Conservation (phyloP, 163 green algal genomes). For the Scenedesmus sp. region DNA sequence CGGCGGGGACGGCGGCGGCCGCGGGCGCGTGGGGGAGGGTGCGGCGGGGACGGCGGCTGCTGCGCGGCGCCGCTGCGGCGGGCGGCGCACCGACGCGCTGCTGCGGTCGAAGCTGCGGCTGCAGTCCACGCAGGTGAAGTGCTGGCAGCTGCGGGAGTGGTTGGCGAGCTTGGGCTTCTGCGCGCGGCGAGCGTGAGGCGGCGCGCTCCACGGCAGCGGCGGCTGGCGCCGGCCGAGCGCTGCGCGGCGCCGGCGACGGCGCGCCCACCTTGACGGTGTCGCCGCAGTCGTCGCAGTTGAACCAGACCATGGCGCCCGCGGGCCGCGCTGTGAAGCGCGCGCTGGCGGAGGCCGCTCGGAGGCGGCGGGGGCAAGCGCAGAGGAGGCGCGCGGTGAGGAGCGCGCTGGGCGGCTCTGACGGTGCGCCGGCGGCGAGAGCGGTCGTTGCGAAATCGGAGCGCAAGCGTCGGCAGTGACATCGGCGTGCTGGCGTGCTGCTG, state of each 20-base stretch:
- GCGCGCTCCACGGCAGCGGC: not conserved
- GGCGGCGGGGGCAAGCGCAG: not conserved
- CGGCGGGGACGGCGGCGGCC: not conserved
- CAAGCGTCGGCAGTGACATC: too few species aligned
- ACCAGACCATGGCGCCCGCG: constrained; percentile 84
- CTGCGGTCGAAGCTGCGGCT: constrained; percentile 76
- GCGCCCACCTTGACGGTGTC: constrained; percentile 93
- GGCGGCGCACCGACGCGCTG: not conserved
- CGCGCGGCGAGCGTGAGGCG: too few species aligned
- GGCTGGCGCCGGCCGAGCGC: not conserved
- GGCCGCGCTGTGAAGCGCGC: too few species aligned
- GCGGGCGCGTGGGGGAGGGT: too few species aligned
- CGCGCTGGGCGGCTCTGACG: too few species aligned
- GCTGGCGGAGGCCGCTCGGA: not conserved
- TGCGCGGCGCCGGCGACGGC: not conserved
- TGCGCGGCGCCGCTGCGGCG: not conserved
- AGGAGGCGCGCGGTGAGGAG: too few species aligned
- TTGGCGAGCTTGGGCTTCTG: constrained; percentile 79
- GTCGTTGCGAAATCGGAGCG: too few species aligned
- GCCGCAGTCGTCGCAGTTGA: constrained; percentile 90
- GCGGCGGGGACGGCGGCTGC: too few species aligned
- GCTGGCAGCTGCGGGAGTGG: constrained; percentile 71
- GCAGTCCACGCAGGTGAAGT: constrained; percentile 96
- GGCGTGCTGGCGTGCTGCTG: too few species aligned
- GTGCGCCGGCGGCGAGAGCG: too few species aligned